Conservation (phyloP, 306 rosid species). For the Pachyrhizus erosus region DNA sequence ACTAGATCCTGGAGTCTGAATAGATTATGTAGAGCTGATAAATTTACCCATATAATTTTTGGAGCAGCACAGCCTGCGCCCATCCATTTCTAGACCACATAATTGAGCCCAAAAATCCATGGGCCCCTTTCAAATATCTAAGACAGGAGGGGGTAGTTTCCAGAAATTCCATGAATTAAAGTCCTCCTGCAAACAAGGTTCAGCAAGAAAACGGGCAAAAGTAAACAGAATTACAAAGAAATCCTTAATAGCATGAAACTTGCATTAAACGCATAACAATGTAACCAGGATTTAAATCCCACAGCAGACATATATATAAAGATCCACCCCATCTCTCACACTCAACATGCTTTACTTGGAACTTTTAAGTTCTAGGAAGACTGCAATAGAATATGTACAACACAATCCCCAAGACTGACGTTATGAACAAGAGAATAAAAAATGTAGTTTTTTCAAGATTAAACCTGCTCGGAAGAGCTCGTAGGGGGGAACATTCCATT, state of each 20-base stretch:
- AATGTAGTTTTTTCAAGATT: conserved; percentile 30
- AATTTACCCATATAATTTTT: conserved; percentile 51
- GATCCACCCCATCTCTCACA: background rate
- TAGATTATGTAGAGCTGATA: conserved; percentile 21
- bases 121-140: conserved; percentile 52
- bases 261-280: conserved; percentile 9
- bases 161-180: conserved; percentile 95
- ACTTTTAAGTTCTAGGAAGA: conserved; percentile 31
- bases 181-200: conserved; percentile 75
- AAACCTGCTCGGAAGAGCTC: conserved; percentile 76
- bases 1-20: conserved; percentile 1
- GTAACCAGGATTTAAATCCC: conserved; percentile 27
- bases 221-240: conserved; percentile 1
- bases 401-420: conserved; percentile 11
- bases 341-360: conserved; percentile 30
- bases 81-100: conserved; percentile 40
- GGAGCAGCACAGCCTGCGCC: conserved; percentile 40
- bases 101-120: conserved; percentile 32
- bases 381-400: background rate
- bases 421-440: conserved; percentile 11
- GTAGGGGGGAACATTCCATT: conserved; percentile 88
- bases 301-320: background rate
- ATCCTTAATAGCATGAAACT: background rate
- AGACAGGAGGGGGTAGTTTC: conserved; percentile 67
- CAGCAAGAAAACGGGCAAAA: conserved; percentile 10